phyloP scores from a whole-genome alignment of 2,329 filamentous ascomycete species.

The Diaporthe vexans region DNA sequence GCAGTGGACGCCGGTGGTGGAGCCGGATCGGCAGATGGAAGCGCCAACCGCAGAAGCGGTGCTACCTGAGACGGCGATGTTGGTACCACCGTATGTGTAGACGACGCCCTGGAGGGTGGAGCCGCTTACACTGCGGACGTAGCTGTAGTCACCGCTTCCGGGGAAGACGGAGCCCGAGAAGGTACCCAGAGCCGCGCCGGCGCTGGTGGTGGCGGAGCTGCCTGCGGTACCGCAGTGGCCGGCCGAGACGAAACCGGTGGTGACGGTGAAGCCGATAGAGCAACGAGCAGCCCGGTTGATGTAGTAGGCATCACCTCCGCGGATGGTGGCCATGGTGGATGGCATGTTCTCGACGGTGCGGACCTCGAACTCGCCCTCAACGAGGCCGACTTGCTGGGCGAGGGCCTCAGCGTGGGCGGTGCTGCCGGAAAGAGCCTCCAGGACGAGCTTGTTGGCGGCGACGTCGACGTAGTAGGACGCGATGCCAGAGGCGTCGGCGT shows the following conservation, averaged over 20 bases:
- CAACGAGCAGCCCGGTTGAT: neutral
- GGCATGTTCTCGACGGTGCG: neutral
- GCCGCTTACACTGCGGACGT: conserved; percentile 18
- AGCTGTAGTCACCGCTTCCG: conserved; percentile 12
- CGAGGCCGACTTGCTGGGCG: neutral
- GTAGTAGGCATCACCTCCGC: conserved; percentile 9
- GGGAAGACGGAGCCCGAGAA: conserved; percentile 21
- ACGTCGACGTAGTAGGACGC: conserved; percentile 22
- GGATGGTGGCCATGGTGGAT: neutral
- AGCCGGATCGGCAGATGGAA: conserved; percentile 21
- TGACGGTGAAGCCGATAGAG: conserved; percentile 20
- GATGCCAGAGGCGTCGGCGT: neutral
- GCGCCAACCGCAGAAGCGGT: neutral
- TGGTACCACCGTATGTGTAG: neutral
- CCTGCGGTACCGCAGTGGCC: conserved; percentile 18
- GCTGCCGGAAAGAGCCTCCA: conserved; percentile 14
- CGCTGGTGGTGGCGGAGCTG: conserved; percentile 1
- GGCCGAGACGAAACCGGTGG: conserved; percentile 26
- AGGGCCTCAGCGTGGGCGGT: conserved; percentile 22
- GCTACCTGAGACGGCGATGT: conserved; percentile 5
- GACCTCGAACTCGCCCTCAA: neutral
- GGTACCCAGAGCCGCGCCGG: neutral
- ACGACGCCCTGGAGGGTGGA: neutral
- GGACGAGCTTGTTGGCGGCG: conserved; percentile 29
- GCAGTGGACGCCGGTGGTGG: conserved; percentile 30